Conservation (phyloP, 495 filamentous ascomycete species). For the Lichina pygmaea region DNA sequence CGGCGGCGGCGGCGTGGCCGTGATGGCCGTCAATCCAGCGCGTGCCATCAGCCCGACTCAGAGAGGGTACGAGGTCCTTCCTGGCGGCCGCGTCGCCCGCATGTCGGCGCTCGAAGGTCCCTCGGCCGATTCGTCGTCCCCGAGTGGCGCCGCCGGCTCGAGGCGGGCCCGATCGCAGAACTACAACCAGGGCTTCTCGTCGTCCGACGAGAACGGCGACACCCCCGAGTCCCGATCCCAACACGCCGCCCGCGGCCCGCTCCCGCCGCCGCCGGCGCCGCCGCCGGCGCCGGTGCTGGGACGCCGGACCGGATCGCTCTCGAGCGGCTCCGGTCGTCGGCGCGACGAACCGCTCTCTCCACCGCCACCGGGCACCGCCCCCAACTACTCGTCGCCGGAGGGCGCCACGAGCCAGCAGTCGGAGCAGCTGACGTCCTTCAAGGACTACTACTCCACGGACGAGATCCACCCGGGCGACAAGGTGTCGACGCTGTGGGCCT, state of each 20-base stretch:
- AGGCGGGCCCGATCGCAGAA: neutral
- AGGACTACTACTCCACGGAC: constrained; percentile 94
- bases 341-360: constrained; percentile 42
- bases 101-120: constrained; percentile 74
- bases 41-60: constrained; percentile 15
- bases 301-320: constrained; percentile 66
- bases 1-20: constrained; percentile 1
- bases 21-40: constrained; percentile 9
- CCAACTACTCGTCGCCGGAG: constrained; percentile 58
- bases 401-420: constrained; percentile 71
- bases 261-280: constrained; percentile 25
- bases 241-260: constrained; percentile 16
- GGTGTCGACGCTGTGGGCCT: constrained; percentile 87
- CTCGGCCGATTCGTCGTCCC: constrained; percentile 17
- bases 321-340: constrained; percentile 57
- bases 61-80: constrained; percentile 41
- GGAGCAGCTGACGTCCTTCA: constrained; percentile 85
- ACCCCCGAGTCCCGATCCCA: constrained; percentile 48
- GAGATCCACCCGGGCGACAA: constrained; percentile 81
- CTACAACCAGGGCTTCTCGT: constrained; percentile 23
- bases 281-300: constrained; percentile 27
- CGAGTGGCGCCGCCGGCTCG: constrained; percentile 14
- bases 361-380: constrained; percentile 23
- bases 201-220: constrained; percentile 54
- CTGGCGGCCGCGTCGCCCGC: constrained; percentile 72